Evolutionary conservation across 495 filamentous ascomycete species (phyloP), one percentile per base, ranked within the genome.

Genomic region (Friedmanniomyces endolithicus): DNA sequence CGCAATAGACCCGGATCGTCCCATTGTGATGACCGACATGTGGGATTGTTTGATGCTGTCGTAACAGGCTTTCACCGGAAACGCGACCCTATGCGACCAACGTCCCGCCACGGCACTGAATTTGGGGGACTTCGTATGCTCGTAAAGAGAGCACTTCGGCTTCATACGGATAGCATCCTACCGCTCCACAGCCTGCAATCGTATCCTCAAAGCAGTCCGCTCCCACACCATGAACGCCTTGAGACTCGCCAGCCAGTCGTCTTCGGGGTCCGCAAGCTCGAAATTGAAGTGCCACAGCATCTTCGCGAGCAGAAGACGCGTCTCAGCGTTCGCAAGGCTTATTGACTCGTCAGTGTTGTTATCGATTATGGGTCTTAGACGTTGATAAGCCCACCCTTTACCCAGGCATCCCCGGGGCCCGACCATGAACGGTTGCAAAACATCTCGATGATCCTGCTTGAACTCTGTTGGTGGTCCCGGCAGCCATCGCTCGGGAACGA

Each of bases 361-460:
- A 19, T 23, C 19, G 12, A 47, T 22, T 41, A n/a, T n/a, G 19
- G 39, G 3, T 6, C 4, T 14, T 6, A n/a, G 16, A 22, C 12
- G 53, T 4, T 25, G 74, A 75, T n/a, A n/a, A n/a, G n/a, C 40
- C 2, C 25, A 48, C 53, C 53, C 59, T 35, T 46, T 53, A 7
- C 66, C 65, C 29, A 69, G 65, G 37, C 66, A 69, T 27, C 57
- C 57, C 22, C 66, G 53, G 2, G 65, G 65, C 19, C 66, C 66
- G 3, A 60, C 52, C 33, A 51, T 57, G 49, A 69, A 69, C 0
- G 65, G 58, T 45, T 64, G 61, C 22, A 54, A 41, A 1, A 57
- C 65, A 20, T 64, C 60, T 51, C 63, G 56, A 17, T 44, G 23
- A 45, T 68, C 66, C 39, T 29, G 47, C 34, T 45, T 60, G 25